Percentiles rank a stretch among this genome's conserved stretches.
These are phyloP conservation scores for Arctostaphylos glauca DNA, from an alignment of 148 eudicot species.

Conservation along the genomic window DNA sequence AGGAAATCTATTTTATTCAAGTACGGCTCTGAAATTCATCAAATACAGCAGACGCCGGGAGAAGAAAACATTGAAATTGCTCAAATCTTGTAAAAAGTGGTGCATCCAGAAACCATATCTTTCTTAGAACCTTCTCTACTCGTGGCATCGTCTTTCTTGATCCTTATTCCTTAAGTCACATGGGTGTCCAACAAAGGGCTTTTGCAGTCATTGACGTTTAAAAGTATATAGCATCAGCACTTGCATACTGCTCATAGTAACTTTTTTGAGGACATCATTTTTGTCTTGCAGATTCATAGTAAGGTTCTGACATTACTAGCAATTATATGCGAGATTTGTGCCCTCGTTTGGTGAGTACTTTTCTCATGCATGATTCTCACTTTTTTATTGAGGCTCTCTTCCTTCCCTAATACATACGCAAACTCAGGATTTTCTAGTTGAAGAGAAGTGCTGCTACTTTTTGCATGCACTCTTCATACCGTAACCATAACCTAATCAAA, in stretches of 20 bases:
- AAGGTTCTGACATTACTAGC: conserved; percentile 74
- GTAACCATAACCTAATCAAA: not conserved
- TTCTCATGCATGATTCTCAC: conserved; percentile 3
- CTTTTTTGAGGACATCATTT: not conserved
- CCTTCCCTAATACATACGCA: not conserved
- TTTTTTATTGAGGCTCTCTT: not conserved
- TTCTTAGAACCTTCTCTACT: not conserved
- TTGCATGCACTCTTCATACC: not conserved
- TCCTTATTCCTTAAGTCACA: not conserved
- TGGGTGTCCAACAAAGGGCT: not conserved
- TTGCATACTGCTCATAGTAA: conserved; percentile 9
- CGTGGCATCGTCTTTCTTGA: not conserved
- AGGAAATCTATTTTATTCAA: not conserved
- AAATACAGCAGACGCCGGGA: not conserved
- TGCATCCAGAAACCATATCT: not conserved
- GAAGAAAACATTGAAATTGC: not conserved
- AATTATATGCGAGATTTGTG: conserved; percentile 79
- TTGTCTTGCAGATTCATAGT: conserved; percentile 70
- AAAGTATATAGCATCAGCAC: not conserved
- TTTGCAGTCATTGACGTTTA: not conserved
- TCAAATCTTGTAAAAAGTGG: not conserved
- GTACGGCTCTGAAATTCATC: not conserved
- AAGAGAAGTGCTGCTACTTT: too few relatives aligned
- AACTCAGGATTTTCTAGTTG: not conserved
- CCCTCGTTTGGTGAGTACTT: conserved; percentile 73